A percentile compares a stretch with the other conserved stretches of the same genome.
Conservation (phyloP, 805 yeast species). For the Komagataella mondaviorum region DNA sequence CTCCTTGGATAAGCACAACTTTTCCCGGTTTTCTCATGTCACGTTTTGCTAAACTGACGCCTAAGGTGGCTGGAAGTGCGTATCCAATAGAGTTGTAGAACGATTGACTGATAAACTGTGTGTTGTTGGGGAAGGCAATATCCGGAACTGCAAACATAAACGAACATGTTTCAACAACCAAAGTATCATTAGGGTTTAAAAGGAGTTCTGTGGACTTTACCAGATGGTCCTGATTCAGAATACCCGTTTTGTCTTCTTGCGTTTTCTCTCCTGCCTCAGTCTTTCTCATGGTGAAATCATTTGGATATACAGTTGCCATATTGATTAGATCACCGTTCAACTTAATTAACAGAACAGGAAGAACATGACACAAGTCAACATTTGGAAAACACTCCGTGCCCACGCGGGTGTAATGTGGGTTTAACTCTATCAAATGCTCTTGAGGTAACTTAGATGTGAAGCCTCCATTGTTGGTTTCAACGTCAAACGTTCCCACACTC, state of each 20-base stretch:
- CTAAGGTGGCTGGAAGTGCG: constrained; percentile 79
- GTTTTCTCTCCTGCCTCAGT: background rate
- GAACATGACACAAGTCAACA: background rate
- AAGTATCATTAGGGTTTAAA: constrained; percentile 48
- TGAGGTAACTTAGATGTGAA: constrained; percentile 2
- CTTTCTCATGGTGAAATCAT: background rate
- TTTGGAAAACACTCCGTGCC: background rate
- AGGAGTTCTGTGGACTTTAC: background rate
- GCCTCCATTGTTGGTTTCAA: constrained; percentile 4
- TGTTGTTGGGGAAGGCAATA: constrained; percentile 40
- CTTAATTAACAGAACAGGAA: background rate
- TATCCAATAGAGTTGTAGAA: constrained; percentile 82
- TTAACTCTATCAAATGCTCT: background rate
- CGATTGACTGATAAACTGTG: constrained; percentile 46
- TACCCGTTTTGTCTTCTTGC: background rate
- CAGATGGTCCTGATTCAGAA: background rate
- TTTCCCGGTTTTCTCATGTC: constrained; percentile 38
- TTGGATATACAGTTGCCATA: background rate
- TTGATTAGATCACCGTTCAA: background rate
- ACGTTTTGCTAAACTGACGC: constrained; percentile 60
- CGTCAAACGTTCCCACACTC: constrained; percentile 16
- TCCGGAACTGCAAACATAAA: constrained; percentile 69
- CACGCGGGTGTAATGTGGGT: background rate
- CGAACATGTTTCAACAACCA: constrained; percentile 79
- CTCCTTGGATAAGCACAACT: constrained; percentile 71